Evolutionary conservation across 352 stramenopile species (phyloP), one percentile per base, ranked within the genome.

Genomic region (Globisporangium spiculum): DNA sequence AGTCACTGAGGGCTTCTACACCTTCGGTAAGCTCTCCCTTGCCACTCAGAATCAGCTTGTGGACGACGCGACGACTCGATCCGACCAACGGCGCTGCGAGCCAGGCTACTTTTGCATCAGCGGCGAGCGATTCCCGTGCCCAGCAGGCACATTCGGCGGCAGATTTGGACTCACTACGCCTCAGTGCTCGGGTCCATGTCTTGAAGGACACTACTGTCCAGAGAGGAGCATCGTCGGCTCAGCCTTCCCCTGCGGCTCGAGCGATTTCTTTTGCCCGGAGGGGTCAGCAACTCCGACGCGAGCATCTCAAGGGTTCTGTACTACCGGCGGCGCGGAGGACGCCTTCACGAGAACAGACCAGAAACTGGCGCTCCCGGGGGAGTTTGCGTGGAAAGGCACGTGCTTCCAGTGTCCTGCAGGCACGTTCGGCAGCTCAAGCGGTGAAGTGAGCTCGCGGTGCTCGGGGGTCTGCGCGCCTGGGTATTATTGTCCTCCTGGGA

Each of bases 401-500:
- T 93, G 85, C 27, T 86, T 77, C 56, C 67, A 71, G 0, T 97
- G 91, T 64, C 89, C 90, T 3, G 71, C 76, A 2, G 88, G 89
- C 1, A 76, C 65, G 7, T 96, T 80, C 61, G 88, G 91, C 8
- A 73, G 62, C 0, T 46, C 64, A 9, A 38, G 69, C 9, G 81
- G 79, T 16, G 74, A 92, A 67, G 77, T 67, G 8, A 65, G 79
- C 56, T 61, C 80, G 1, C 66, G 65, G 0, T 97, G 91, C 60
- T 76, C 78, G 0, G 91, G 0, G 0, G 36, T 36, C 3, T 97
- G 91, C 70, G 50, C 72, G 18, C 20, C 71, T 7, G 91, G 91
- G 5, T 96, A 88, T 69, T 96, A 79, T 68, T 93, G 85, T 38
- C 81, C 83, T 14, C 48, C 69, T 5, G 78, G 78, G 4, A 93